Base-by-base conservation (phyloP, 352 stramenopile species). In the Pythium biforme region DNA sequence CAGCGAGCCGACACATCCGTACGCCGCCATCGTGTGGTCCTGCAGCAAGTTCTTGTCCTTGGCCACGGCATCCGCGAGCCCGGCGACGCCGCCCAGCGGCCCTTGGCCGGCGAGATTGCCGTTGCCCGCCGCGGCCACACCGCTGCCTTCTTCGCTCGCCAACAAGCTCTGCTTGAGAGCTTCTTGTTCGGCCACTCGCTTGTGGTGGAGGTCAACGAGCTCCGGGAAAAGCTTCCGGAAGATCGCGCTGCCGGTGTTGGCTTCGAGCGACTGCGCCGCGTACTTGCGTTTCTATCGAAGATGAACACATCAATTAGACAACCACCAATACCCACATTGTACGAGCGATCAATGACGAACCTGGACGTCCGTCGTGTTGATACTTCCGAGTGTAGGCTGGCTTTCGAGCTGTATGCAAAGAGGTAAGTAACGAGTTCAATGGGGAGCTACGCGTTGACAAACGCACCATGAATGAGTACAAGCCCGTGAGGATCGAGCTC, bases 391-490 rank as follows among this genome's bases (percentile, higher is more conserved):
- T 17, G 93, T 98, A 25, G 89, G 74, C 59, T 92, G 83, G 58
- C 73, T 89, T 67, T 92, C 83, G 22, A 92, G 45, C 82, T 90
- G 45, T 14, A 40, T 37, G 10, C 17, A 37, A 23, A 43, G 12
- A 41, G 9, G 25, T 20, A 43, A 43, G 6, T 4, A 43, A 14
- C 15, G 11, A n/a, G 37, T 19, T 20, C 14, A 12, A 7, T 20
- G 8, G 8, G 31, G 6, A 43, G 6, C 37, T 5, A 20, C 31
- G 31, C 10, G 31, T 4, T n/a, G 37, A 1, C 14, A 43, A 15
- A 68, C 72, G 27, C 37, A 92, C 82, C 90, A 98, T 97, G 71
- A 99, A 99, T 4, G 91, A 98, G 66, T 97, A 97, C 15, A 99
- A 73, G 0, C 96, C 96, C 47, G 90, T 98, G 57, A 99, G 79